These are phyloP conservation scores for Colletotrichum siamense DNA, from an alignment of 2,329 filamentous ascomycete genomes.

Conservation along the genomic window DNA sequence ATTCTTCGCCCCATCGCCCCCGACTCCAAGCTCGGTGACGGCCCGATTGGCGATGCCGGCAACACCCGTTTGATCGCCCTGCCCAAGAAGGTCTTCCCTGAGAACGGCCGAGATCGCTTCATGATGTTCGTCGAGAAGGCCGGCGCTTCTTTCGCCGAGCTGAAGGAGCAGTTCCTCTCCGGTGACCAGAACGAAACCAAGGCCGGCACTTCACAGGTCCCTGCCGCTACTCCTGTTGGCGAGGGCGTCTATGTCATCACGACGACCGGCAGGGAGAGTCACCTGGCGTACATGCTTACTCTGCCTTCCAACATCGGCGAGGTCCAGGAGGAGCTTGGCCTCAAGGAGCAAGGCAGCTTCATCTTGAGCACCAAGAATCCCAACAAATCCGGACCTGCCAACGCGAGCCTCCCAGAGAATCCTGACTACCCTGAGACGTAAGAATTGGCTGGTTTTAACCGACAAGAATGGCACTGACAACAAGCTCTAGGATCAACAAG, in stretches of 20 bases:
- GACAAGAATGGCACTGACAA: background rate
- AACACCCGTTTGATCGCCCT: constrained; percentile 78
- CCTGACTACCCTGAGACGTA: constrained; percentile 76
- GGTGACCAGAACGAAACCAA: constrained; percentile 76
- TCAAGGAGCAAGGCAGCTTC: constrained; percentile 76
- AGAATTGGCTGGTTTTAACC: constrained; percentile 28
- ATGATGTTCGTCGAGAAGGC: constrained; percentile 86
- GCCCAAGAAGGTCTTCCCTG: constrained; percentile 84
- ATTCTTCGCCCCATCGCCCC: constrained; percentile 75
- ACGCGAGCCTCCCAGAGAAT: constrained; percentile 65
- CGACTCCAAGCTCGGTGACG: constrained; percentile 69
- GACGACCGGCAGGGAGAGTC: constrained; percentile 71
- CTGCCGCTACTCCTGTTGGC: constrained; percentile 76
- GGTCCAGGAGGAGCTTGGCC: constrained; percentile 76
- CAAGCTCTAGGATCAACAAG: constrained; percentile 60
- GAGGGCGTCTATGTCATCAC: constrained; percentile 88
- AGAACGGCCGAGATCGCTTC: constrained; percentile 71
- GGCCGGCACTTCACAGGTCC: constrained; percentile 73
- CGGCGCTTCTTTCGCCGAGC: constrained; percentile 65
- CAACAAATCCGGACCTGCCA: constrained; percentile 67
- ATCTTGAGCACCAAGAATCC: constrained; percentile 84
- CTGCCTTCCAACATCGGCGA: constrained; percentile 73
- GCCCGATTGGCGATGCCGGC: constrained; percentile 51
- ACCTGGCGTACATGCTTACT: constrained; percentile 82
- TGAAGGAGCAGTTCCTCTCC: constrained; percentile 76